Conservation (phyloP, 768 basidiomycete genomes). For the Lepiota venenata region DNA sequence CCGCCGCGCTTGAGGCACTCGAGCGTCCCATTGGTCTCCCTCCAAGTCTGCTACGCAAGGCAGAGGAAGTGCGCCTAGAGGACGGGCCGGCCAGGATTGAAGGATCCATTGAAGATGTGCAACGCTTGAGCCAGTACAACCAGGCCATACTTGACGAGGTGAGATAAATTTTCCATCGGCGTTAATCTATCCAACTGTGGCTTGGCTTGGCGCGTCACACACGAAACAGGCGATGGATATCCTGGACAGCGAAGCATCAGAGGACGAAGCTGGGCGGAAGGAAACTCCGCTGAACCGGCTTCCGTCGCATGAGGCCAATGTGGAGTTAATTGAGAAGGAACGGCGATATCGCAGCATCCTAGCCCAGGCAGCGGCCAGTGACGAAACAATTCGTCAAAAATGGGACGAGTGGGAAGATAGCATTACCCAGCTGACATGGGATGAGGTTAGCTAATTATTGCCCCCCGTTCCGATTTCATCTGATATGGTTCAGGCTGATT, state of each 20-base stretch:
- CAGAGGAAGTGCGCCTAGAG: slow-evolving; percentile 77
- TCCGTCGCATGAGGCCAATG: slow-evolving; percentile 79
- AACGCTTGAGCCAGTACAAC: slow-evolving; percentile 61
- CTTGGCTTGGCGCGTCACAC: not conserved
- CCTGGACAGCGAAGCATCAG: slow-evolving; percentile 85
- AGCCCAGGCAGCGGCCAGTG: slow-evolving; percentile 68
- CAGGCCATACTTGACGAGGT: slow-evolving; percentile 74
- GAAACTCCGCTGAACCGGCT: slow-evolving; percentile 45
- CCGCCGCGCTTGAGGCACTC: slow-evolving; percentile 82
- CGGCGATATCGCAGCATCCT: slow-evolving; percentile 72
- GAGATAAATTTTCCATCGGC: slow-evolving; percentile 14
- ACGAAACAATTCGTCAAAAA: slow-evolving; percentile 72
- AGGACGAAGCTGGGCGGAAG: slow-evolving; percentile 69
- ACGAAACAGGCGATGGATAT: slow-evolving; percentile 74
- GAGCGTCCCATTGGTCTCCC: slow-evolving; percentile 87
- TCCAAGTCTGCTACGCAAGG: slow-evolving; percentile 80
- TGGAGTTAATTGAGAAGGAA: slow-evolving; percentile 66
- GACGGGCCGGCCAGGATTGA: slow-evolving; percentile 74
- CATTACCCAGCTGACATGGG: slow-evolving; percentile 66
- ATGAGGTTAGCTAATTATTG: slow-evolving; percentile 47
- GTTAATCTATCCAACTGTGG: not conserved
- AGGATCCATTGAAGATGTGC: slow-evolving; percentile 68
- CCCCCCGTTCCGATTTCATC: not conserved
- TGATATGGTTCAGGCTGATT: slow-evolving; percentile 41
- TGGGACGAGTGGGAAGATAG: slow-evolving; percentile 86